phyloP scores from a whole-genome alignment of 306 rosid species.

The Casuarina cunninghamiana region DNA sequence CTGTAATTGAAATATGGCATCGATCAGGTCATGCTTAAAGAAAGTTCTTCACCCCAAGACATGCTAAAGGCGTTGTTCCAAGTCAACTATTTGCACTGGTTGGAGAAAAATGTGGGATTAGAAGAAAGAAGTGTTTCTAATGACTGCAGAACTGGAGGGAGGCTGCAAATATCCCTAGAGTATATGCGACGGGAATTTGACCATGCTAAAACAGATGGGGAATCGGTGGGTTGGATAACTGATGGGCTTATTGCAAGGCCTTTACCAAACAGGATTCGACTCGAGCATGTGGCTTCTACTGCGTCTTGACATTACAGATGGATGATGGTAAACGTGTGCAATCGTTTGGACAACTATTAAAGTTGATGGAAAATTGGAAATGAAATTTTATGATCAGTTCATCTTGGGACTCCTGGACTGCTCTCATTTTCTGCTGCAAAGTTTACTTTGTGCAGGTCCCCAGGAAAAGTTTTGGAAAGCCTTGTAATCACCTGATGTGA shows the following conservation, averaged over 20 bases:
- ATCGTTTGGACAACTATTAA: conserved; percentile 23
- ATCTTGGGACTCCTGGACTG: conserved; percentile 17
- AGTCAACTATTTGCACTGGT: conserved; percentile 78
- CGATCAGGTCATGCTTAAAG: conserved; percentile 84
- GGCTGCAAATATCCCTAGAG: conserved; percentile 72
- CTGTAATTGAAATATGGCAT: conserved; percentile 24
- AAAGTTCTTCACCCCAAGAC: conserved; percentile 67
- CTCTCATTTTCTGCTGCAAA: conserved; percentile 18
- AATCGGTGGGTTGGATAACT: conserved; percentile 65
- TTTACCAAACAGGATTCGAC: conserved; percentile 62
- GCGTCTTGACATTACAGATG: conserved; percentile 27
- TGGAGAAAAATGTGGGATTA: conserved; percentile 80
- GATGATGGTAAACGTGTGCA: conserved; percentile 24
- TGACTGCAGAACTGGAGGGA: conserved; percentile 81
- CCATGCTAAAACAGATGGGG: conserved; percentile 70
- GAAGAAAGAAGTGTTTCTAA: conserved; percentile 50
- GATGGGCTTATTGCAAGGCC: conserved; percentile 95
- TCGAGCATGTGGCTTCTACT: conserved; percentile 21
- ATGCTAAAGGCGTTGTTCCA: conserved; percentile 94
- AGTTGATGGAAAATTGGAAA: conserved; percentile 16
- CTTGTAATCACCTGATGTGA: conserved; percentile 27
- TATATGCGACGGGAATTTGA: conserved; percentile 74
- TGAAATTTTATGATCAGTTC: background rate
- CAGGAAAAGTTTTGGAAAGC: background rate
- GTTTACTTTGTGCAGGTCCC: conserved; percentile 15